Conservation (phyloP, 495 filamentous ascomycete genomes). For the Annulohypoxylon nitens region DNA sequence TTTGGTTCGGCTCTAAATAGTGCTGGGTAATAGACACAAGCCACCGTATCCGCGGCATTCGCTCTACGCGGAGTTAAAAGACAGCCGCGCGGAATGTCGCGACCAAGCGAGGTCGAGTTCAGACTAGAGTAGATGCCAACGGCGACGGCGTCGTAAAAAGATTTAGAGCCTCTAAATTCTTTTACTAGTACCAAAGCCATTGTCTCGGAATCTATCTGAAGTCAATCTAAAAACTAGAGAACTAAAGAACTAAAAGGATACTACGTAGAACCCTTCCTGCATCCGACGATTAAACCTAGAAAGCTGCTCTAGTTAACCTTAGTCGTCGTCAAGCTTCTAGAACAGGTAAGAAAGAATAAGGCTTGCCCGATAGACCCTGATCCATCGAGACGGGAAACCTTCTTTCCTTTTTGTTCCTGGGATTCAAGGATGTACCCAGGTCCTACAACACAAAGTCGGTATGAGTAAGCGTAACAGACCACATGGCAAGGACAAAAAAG, state of each 20-base stretch:
- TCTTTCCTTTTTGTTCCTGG: constrained; percentile 4
- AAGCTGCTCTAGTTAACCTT: constrained; percentile 18
- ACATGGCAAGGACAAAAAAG: constrained; percentile 31
- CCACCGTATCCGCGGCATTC: neutral
- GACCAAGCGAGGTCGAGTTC: constrained; percentile 7
- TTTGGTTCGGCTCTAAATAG: neutral
- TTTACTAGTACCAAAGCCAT: constrained; percentile 8
- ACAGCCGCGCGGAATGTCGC: constrained; percentile 1
- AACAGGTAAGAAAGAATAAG: neutral
- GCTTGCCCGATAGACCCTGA: constrained; percentile 20
- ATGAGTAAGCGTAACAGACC: constrained; percentile 15
- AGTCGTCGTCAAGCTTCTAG: constrained; percentile 27
- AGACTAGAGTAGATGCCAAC: constrained; percentile 19
- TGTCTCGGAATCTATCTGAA: neutral
- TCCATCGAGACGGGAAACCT: constrained; percentile 27
- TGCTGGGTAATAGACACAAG: no score
- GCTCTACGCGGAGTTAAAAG: constrained; percentile 1
- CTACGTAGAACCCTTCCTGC: constrained; percentile 27
- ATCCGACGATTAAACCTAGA: constrained; percentile 19
- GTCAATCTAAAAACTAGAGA: constrained; percentile 12
- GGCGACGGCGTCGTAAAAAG: constrained; percentile 11
- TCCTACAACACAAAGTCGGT: neutral
- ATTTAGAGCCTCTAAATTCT: neutral
- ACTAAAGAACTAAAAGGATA: neutral
- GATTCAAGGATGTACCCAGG: constrained; percentile 4